Evolutionary conservation across 2,329 filamentous ascomycete species (phyloP), one percentile per base, ranked within the genome.

Genomic region (Cercospora sp.): DNA sequence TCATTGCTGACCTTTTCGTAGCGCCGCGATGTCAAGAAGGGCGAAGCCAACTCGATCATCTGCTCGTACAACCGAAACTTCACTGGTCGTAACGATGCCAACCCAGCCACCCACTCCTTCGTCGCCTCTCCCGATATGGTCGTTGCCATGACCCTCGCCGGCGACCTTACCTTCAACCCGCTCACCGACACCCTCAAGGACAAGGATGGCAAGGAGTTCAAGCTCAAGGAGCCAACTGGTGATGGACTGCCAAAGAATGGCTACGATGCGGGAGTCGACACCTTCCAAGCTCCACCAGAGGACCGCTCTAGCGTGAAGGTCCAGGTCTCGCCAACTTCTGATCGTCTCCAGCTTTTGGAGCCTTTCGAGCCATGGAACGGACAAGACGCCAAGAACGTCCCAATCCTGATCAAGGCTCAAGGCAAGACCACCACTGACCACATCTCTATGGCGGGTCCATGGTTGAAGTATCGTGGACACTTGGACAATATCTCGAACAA

Each of bases 41-140:
- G 94, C 74, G 90, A 92, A 76, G 85, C 93, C 77, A 99, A 99
- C 89, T 96, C 93, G 6, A 99, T 99, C 81, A 86, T 99, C 80
- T 97, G 94, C 58, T 98, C 95, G 30, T 99, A 97, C 90, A 99
- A 99, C 91, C 93, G 95, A 83, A 98, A 99, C 89, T 98, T 99
- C 86, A 98, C 94, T 70, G 94, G 94, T 74, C 93, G 95, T 80
- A 98, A 98, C 82, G 94, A 97, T 76, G 93, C 92, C 74, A 98
- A 97, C 87, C 93, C 93, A 49, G 93, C 93, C 65, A 97, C 93
- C 62, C 93, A 97, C 85, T 92, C 92, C 67, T 97, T 97, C 81
- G 93, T 97, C 74, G 90, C 93, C 72, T 97, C 93, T 6, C 93
- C 93, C 66, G 93, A 97, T 80, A 85, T 97, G 70, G 93, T 96